A percentile compares a stretch with the other conserved stretches of the same genome.
phyloP scores from a whole-genome alignment of 495 filamentous ascomycete genomes.

The Symbiotaphrina buchneri region DNA sequence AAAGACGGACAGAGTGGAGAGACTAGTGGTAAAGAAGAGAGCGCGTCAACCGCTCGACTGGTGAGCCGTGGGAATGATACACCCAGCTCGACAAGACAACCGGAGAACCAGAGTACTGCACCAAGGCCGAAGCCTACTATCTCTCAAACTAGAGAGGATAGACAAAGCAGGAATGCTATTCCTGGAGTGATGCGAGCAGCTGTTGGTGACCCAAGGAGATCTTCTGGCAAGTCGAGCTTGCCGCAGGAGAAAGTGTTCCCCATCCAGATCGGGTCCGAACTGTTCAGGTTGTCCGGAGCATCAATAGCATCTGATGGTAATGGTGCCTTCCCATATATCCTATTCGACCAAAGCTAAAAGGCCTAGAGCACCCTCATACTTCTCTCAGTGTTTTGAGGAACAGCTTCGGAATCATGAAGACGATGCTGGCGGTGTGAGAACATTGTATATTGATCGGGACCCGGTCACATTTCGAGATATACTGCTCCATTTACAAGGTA shows the following conservation, averaged over 20 bases:
- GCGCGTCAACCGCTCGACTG: no score
- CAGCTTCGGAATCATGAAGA: constrained; percentile 43
- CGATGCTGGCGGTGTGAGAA: constrained; percentile 34
- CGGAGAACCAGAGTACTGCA: not conserved
- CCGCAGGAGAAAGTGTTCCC: constrained; percentile 58
- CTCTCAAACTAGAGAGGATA: no score
- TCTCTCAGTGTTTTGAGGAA: constrained; percentile 80
- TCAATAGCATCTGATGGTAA: constrained; percentile 89
- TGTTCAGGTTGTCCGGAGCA: constrained; percentile 87
- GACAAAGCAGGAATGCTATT: no score
- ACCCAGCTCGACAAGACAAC: not conserved
- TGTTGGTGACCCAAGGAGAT: no score
- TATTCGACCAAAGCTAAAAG: not conserved
- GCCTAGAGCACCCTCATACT: constrained; percentile 80
- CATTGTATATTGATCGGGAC: constrained; percentile 90
- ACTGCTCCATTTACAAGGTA: constrained; percentile 70
- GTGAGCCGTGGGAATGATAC: no score
- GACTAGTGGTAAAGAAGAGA: no score
- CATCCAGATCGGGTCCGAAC: constrained; percentile 79
- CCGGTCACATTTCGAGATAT: constrained; percentile 80
- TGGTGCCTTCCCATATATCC: constrained; percentile 14
- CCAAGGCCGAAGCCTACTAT: no score
- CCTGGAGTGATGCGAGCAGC: no score
- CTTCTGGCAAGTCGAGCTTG: no score
- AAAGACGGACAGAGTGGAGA: no score